Conservation (phyloP, 2,329 filamentous ascomycete species). For the Plectosphaerella sp. region DNA sequence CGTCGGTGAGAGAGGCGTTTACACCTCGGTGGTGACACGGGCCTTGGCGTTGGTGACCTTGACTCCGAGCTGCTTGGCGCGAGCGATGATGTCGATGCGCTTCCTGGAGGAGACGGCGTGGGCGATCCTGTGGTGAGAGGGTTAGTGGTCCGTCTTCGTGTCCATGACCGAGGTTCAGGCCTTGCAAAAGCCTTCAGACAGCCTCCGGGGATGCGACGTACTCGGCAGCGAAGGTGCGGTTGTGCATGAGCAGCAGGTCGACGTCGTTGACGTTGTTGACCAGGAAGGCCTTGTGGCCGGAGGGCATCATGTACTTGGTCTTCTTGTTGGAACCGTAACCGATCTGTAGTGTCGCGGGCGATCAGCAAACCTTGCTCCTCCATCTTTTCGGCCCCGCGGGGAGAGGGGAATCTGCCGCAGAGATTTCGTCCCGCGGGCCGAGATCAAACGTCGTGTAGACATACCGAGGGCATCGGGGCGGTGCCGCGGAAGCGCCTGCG, state of each 20-base stretch:
- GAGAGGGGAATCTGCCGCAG: background rate
- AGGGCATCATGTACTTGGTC: conserved; percentile 98
- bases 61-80: conserved; percentile 96
- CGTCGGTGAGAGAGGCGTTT: conserved; percentile 27
- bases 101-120: conserved; percentile 98
- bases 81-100: conserved; percentile 95
- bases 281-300: conserved; percentile 99
- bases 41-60: conserved; percentile 99
- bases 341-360: conserved; percentile 56
- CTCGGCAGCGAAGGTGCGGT: conserved; percentile 98
- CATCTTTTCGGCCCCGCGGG: conserved; percentile 6
- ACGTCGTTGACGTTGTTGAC: conserved; percentile 96
- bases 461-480: conserved; percentile 96
- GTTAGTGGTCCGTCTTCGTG: conserved; percentile 11
- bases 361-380: conserved; percentile 5
- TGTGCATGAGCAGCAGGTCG: conserved; percentile 99
- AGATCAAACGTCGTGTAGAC: conserved; percentile 30
- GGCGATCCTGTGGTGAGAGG: conserved; percentile 73
- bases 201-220: conserved; percentile 65
- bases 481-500: conserved; percentile 96
- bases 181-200: too few species aligned
- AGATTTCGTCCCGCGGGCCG: conserved; percentile 6
- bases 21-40: conserved; percentile 93
- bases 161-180: background rate
- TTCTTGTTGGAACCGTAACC: conserved; percentile 99